Conservation (phyloP, 108 stramenopile species). For the Pinguiococcus pyrenoidosus region DNA sequence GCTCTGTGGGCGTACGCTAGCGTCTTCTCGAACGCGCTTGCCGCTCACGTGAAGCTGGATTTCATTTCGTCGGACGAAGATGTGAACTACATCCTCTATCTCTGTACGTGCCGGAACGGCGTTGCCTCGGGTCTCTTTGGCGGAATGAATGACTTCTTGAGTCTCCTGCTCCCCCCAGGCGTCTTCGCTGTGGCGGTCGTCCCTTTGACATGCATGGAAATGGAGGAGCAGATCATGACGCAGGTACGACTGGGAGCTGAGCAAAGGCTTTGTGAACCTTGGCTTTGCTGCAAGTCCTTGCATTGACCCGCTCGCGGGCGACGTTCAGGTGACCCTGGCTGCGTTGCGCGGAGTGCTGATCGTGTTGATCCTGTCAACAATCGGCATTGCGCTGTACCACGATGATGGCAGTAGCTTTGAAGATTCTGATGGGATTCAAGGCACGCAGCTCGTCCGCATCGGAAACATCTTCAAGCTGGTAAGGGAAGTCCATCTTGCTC, state of each 20-base stretch:
- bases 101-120: no score
- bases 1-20: conserved; percentile 39
- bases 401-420: background rate
- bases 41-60: conserved; percentile 20
- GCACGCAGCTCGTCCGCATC: background rate
- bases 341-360: conserved; percentile 26
- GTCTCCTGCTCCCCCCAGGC: no score
- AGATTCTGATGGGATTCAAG: background rate
- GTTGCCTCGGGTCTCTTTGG: no score
- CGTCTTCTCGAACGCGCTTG: conserved; percentile 33
- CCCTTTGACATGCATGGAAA: conserved; percentile 35
- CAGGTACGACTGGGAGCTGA: no score
- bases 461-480: background rate
- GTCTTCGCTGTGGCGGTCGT: conserved; percentile 33
- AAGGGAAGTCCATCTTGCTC: conserved; percentile 24
- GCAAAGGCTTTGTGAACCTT: no score
- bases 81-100: conserved; percentile 13
- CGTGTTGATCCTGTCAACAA: conserved; percentile 1
- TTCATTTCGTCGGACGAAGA: background rate
- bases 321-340: conserved; percentile 34
- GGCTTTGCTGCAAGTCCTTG: no score
- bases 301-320: no score
- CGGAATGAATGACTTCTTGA: no score
- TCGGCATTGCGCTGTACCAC: background rate
- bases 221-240: conserved; percentile 37